Evolutionary conservation across 2,329 filamentous ascomycete species (phyloP).

Genomic region (Tolypocladium endophyticum): DNA sequence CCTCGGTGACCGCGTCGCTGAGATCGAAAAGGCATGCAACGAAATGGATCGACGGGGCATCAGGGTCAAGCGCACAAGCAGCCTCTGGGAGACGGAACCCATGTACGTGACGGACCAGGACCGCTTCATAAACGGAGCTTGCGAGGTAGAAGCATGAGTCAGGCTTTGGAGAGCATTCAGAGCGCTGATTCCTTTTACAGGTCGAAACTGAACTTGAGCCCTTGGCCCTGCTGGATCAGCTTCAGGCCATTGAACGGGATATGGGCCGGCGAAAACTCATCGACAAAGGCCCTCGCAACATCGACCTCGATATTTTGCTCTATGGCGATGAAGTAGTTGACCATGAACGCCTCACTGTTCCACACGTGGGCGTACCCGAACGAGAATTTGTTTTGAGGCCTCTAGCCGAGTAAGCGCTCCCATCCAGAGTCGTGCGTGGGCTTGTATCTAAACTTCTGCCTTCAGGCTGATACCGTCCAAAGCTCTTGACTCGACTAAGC

Average conservation of each 20-base stretch:
- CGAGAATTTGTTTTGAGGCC: conserved; percentile 89
- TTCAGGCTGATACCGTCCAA: conserved; percentile 44
- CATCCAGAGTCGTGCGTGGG: background rate
- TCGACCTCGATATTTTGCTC: conserved; percentile 85
- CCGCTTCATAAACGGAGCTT: conserved; percentile 83
- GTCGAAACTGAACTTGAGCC: conserved; percentile 72
- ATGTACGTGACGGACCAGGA: conserved; percentile 94
- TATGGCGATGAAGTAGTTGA: conserved; percentile 60
- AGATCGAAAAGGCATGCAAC: conserved; percentile 75
- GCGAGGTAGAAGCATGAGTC: conserved; percentile 50
- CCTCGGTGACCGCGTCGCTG: conserved; percentile 70
- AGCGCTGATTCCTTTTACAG: conserved; percentile 30
- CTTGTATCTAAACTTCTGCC: background rate
- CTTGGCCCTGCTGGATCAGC: conserved; percentile 61
- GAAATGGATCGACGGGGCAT: conserved; percentile 68
- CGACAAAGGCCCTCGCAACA: conserved; percentile 89
- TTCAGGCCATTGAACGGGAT: conserved; percentile 73
- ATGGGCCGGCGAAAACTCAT: conserved; percentile 76
- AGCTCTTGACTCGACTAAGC: conserved; percentile 38
- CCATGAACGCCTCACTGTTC: conserved; percentile 67
- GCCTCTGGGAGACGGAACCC: conserved; percentile 85
- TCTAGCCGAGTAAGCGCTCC: conserved; percentile 55
- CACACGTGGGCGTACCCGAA: conserved; percentile 77
- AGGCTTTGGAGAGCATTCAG: background rate
- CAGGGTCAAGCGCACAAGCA: conserved; percentile 68